phyloP scores from a whole-genome alignment of 352 stramenopile species.

The Phytopythium boreale region DNA sequence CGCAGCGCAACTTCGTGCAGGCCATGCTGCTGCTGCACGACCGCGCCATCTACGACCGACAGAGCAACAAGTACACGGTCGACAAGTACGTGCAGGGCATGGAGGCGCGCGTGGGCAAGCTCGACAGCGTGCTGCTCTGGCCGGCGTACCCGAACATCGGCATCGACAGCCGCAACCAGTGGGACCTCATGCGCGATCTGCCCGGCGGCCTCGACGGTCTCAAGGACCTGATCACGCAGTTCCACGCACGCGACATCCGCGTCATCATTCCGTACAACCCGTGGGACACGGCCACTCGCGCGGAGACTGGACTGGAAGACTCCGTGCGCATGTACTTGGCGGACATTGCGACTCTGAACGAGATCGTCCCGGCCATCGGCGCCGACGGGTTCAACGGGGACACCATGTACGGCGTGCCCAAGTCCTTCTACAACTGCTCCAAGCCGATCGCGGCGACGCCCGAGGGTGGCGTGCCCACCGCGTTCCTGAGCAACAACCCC shows the following conservation, averaged over 20 bases:
- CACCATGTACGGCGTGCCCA: slow-evolving; percentile 85
- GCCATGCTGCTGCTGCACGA: slow-evolving; percentile 76
- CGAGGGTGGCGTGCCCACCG: slow-evolving; percentile 65
- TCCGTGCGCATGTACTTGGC: slow-evolving; percentile 68
- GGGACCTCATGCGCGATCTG: slow-evolving; percentile 58
- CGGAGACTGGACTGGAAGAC: slow-evolving; percentile 47
- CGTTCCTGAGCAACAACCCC: slow-evolving; percentile 59
- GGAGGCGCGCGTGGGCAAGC: slow-evolving; percentile 40
- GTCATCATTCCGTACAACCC: slow-evolving; percentile 85
- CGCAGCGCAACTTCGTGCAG: slow-evolving; percentile 77
- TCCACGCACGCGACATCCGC: slow-evolving; percentile 53
- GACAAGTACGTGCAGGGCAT: slow-evolving; percentile 65
- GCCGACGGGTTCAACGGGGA: slow-evolving; percentile 87
- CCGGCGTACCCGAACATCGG: slow-evolving; percentile 80
- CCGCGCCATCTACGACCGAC: slow-evolving; percentile 69
- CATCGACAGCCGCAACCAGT: slow-evolving; percentile 85
- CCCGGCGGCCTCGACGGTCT: slow-evolving; percentile 50
- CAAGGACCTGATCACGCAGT: slow-evolving; percentile 43
- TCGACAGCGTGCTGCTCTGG: slow-evolving; percentile 86
- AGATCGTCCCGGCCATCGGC: slow-evolving; percentile 32
- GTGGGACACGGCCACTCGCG: slow-evolving; percentile 73
- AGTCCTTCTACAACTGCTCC: slow-evolving; percentile 78
- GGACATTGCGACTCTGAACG: slow-evolving; percentile 54
- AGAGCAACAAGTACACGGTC: slow-evolving; percentile 56
- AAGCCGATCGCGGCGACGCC: slow-evolving; percentile 49